Evolutionary conservation across 306 rosid genomes (phyloP), one percentile per base, ranked within the genome.

Genomic region (Coriaria nepalensis): DNA sequence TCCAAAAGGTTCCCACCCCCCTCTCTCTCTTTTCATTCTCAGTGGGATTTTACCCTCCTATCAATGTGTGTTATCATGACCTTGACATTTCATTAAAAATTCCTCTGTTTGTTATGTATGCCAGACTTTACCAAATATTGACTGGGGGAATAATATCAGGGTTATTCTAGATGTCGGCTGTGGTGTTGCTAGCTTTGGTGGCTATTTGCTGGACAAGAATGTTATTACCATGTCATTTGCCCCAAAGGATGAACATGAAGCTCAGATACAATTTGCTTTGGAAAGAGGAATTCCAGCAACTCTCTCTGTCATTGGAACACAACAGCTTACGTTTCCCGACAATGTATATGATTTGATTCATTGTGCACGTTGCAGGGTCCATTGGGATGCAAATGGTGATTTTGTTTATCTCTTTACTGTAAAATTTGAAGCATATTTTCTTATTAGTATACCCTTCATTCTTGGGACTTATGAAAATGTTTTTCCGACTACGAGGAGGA

Each of bases 121-220:
- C 40, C 55, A 90, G 98, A 69, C 79, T 47, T 64, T 75, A 40
- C 61, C 86, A 6, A 6, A 35, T 34, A 69, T 82, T 59, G 56
- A 69, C 55, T 90, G 95, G 98, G 98, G 95, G 56, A 66, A 71
- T 65, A 73, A 77, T 49, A 65, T 67, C 49, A 73, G 95, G 69
- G 87, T 82, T 63, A 68, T 90, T 72, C 80, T 90, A 33, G 98
- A 85, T 61, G 95, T 79, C 44, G 98, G 98, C 12, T 85, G 95
- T 53, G 98, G 98, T 6, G 98, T 90, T 62, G 98, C 98, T 63
- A 90, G 98, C 73, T 90, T 90, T 56, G 98, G 95, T 49, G 98
- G 94, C 39, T 63, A 73, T 77, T 68, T 90, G 63, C 67, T 85
- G 43, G 93, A 90, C 48, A 85, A 52, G 55, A 73, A 85, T 59